Conservation (phyloP, 1,139 yeast species). For the Saccharomyces hybrid region DNA sequence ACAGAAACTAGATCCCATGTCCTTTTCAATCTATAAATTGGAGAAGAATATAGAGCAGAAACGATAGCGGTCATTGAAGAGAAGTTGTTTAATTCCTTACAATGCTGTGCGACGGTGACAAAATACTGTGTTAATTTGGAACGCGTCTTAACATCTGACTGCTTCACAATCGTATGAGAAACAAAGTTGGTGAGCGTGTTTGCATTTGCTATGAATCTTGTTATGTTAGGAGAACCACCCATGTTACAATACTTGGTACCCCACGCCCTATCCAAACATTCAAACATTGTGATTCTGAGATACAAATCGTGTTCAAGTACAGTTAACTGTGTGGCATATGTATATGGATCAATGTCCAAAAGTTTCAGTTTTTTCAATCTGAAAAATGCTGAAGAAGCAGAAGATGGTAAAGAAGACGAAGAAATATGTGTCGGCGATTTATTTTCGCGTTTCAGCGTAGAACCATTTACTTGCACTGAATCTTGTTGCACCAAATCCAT, state of each 20-base stretch:
- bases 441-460: neutral
- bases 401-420: constrained; percentile 3
- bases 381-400: constrained; percentile 8
- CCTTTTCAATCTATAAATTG: constrained; percentile 72
- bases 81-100: constrained; percentile 69
- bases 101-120: constrained; percentile 72
- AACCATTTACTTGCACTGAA: neutral
- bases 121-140: constrained; percentile 65
- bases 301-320: constrained; percentile 64
- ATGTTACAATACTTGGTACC: constrained; percentile 55
- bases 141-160: constrained; percentile 55
- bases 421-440: constrained; percentile 4
- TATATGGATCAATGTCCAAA: constrained; percentile 63
- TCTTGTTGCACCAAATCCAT: neutral
- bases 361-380: constrained; percentile 38
- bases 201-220: constrained; percentile 64
- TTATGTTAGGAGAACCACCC: constrained; percentile 47
- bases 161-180: constrained; percentile 61
- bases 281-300: constrained; percentile 58
- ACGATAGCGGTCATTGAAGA: constrained; percentile 90
- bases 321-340: constrained; percentile 78
- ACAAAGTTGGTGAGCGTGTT: constrained; percentile 80
- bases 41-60: constrained; percentile 78
- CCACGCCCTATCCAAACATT: constrained; percentile 74
- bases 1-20: constrained; percentile 71